Conservation (phyloP, 2,329 filamentous ascomycete species). For the Diaporthe vexans region DNA sequence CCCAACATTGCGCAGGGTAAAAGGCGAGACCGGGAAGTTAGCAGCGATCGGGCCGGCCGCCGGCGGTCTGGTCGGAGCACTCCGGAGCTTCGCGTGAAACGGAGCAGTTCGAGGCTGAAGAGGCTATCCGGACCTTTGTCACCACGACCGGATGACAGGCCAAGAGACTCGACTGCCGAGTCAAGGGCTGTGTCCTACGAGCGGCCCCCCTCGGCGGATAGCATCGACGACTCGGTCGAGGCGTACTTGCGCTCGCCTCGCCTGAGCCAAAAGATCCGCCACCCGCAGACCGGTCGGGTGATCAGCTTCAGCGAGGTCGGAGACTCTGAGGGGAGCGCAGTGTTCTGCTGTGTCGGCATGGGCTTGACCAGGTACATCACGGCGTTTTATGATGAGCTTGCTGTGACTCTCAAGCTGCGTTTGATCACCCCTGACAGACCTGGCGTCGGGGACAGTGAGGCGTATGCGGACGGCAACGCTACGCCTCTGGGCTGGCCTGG, state of each 20-base stretch:
- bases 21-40: conserved; percentile 63
- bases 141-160: conserved; percentile 55
- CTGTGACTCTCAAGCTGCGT: conserved; percentile 86
- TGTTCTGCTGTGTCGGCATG: conserved; percentile 98
- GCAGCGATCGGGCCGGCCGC: conserved; percentile 59
- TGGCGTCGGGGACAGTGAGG: conserved; percentile 91
- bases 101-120: conserved; percentile 71
- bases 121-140: conserved; percentile 66
- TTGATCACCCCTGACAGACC: conserved; percentile 95
- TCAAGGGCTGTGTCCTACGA: conserved; percentile 69
- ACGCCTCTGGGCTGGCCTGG: conserved; percentile 95
- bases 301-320: conserved; percentile 98
- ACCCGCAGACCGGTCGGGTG: conserved; percentile 86
- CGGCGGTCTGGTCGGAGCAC: conserved; percentile 64
- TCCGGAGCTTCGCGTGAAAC: conserved; percentile 63
- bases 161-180: conserved; percentile 40
- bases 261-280: conserved; percentile 87
- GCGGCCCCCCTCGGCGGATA: conserved; percentile 83
- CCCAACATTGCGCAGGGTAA: conserved; percentile 76
- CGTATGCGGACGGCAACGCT: conserved; percentile 84
- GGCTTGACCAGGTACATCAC: conserved; percentile 95
- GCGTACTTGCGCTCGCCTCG: conserved; percentile 86
- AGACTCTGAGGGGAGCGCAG: conserved; percentile 89
- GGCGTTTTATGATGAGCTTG: conserved; percentile 97
- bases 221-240: conserved; percentile 89